Evolutionary conservation across 768 basidiomycete species (phyloP).

Genomic region (Nidula microcarpa): DNA sequence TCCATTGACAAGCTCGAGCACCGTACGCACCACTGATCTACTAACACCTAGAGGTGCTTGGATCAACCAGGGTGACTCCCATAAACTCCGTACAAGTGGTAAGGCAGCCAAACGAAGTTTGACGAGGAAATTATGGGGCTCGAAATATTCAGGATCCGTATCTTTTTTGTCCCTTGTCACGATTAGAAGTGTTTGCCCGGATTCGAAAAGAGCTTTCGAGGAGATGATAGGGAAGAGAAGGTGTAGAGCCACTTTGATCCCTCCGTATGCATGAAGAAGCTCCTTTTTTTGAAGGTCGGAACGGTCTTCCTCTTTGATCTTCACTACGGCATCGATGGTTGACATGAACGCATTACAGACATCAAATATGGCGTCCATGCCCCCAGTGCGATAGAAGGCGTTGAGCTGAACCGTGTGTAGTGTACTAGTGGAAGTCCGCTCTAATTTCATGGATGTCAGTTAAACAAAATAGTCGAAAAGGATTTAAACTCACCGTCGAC

Average conservation of each 20-base stretch:
- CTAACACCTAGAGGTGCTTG: conserved; percentile 72
- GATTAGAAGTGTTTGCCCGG: conserved; percentile 73
- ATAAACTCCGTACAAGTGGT: conserved; percentile 65
- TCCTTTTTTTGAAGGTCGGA: conserved; percentile 56
- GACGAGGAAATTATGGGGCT: conserved; percentile 85
- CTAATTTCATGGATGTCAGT: conserved; percentile 31
- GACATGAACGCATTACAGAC: conserved; percentile 52
- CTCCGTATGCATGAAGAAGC: conserved; percentile 73
- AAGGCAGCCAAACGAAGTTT: conserved; percentile 68
- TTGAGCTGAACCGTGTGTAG: conserved; percentile 82
- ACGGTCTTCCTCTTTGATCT: conserved; percentile 52
- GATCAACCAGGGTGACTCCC: conserved; percentile 83
- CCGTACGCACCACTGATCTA: conserved; percentile 69
- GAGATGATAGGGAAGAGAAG: conserved; percentile 75
- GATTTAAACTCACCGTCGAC: conserved; percentile 45
- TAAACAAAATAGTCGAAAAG: conserved; percentile 4
- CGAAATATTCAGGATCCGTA: conserved; percentile 76
- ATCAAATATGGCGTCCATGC: conserved; percentile 63
- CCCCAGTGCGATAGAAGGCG: conserved; percentile 68
- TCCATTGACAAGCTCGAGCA: conserved; percentile 77
- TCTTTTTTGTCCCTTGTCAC: conserved; percentile 77
- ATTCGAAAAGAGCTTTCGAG: conserved; percentile 79
- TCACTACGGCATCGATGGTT: conserved; percentile 53
- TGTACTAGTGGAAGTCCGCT: conserved; percentile 68
- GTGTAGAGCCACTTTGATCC: conserved; percentile 77